These are phyloP conservation scores for Trichoderma koningiopsis DNA, from an alignment of 2,329 filamentous ascomycete genomes.

Conservation along the genomic window DNA sequence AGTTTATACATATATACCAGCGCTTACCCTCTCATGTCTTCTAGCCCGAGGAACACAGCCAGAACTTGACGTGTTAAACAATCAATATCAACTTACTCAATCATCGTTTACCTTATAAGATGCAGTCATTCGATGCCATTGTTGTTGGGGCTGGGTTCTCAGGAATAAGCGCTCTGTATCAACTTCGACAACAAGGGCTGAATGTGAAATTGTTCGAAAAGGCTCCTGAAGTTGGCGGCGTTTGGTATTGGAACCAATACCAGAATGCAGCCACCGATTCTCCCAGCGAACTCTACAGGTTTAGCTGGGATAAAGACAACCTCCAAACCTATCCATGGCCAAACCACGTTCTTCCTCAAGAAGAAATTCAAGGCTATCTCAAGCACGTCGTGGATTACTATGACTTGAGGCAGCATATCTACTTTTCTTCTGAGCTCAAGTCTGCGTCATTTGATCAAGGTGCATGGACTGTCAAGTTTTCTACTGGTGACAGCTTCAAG, in stretches of 20 bases:
- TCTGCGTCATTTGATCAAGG: neutral
- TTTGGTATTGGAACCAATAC: conserved; percentile 1
- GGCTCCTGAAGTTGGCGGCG: neutral
- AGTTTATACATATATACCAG: neutral
- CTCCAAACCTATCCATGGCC: neutral
- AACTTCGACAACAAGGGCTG: neutral
- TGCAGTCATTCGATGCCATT: neutral
- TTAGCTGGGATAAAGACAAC: neutral
- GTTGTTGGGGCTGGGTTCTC: neutral
- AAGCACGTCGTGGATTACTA: neutral
- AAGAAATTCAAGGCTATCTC: neutral
- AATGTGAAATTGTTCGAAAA: neutral
- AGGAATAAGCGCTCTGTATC: neutral
- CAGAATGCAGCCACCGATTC: neutral
- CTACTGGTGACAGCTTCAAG: neutral
- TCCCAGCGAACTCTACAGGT: conserved; percentile 4
- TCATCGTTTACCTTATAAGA: neutral
- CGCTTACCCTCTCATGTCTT: neutral
- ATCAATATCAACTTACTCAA: neutral
- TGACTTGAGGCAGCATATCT: neutral
- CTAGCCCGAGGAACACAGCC: neutral
- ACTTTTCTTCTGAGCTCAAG: neutral
- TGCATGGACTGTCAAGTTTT: neutral
- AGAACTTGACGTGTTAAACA: neutral
- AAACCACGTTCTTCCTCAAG: neutral